phyloP scores from a whole-genome alignment of 2,329 filamentous ascomycete genomes.

The Plenodomus biglobosus region DNA sequence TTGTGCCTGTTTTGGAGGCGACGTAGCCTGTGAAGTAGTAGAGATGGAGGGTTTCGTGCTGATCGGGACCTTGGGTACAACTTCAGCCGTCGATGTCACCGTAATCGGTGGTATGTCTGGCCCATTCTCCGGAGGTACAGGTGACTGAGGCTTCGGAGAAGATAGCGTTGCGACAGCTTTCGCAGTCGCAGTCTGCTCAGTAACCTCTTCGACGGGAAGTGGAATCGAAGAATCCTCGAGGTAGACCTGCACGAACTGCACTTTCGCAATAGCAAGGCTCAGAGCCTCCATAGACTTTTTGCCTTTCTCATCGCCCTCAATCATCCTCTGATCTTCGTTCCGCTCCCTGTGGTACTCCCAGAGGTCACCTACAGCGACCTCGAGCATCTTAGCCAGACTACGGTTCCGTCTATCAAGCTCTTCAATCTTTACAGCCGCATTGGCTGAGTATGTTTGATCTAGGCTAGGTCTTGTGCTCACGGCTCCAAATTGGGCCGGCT shows the following conservation, averaged over 20 bases:
- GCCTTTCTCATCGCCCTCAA: conserved; percentile 29
- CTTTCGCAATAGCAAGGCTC: conserved; percentile 53
- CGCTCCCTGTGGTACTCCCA: conserved; percentile 61
- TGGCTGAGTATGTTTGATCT: conserved; percentile 24
- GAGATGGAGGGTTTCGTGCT: conserved; percentile 8
- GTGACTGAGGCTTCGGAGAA: conserved; percentile 19
- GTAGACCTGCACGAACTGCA: conserved; percentile 56
- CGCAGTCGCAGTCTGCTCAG: conserved; percentile 27
- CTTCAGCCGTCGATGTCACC: conserved; percentile 6
- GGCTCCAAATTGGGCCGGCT: conserved; percentile 31
- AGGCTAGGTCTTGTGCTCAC: conserved; percentile 20
- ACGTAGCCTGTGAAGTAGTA: conserved; percentile 15
- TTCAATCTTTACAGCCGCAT: conserved; percentile 34
- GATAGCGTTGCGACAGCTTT: conserved; percentile 23
- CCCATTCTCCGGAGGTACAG: conserved; percentile 20
- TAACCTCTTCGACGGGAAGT: conserved; percentile 45
- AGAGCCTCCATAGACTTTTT: conserved; percentile 45
- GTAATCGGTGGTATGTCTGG: conserved; percentile 25
- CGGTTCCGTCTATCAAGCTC: conserved; percentile 65
- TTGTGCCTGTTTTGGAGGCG: conserved; percentile 17
- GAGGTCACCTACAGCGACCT: conserved; percentile 65
- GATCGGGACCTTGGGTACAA: conserved; percentile 4
- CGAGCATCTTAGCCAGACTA: conserved; percentile 67
- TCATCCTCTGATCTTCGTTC: conserved; percentile 41
- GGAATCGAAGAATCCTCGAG: conserved; percentile 51